phyloP scores from a whole-genome alignment of 2,329 filamentous ascomycete species.

The Microdochium trichocladiopsis region DNA sequence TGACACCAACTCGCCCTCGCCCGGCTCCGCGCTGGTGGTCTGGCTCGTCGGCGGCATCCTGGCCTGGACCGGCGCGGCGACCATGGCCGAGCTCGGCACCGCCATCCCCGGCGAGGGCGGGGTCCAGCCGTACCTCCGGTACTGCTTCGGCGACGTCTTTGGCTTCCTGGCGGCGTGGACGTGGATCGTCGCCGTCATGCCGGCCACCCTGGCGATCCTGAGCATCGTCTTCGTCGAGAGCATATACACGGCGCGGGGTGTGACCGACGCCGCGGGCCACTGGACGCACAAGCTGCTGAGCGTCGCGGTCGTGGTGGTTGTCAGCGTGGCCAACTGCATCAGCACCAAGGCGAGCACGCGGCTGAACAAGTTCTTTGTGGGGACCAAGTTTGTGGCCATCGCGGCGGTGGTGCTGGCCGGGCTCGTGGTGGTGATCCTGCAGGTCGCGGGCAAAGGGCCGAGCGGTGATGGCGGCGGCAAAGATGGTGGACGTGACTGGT shows the following conservation, averaged over 20 bases:
- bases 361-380: conserved; percentile 48
- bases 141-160: conserved; percentile 52
- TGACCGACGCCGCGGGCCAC: conserved; percentile 33
- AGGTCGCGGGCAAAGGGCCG: conserved; percentile 22
- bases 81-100: conserved; percentile 56
- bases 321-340: conserved; percentile 46
- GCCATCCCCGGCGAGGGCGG: conserved; percentile 57
- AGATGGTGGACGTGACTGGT: conserved; percentile 49
- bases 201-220: conserved; percentile 56
- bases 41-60: conserved; percentile 56
- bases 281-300: conserved; percentile 44
- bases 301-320: conserved; percentile 35
- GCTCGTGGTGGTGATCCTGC: conserved; percentile 35
- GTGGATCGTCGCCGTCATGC: conserved; percentile 59
- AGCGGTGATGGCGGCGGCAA: conserved; percentile 33
- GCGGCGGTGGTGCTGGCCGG: conserved; percentile 40
- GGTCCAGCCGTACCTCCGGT: conserved; percentile 54
- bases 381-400: conserved; percentile 44
- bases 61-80: conserved; percentile 57
- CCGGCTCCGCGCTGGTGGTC: conserved; percentile 47
- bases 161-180: conserved; percentile 61
- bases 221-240: conserved; percentile 58
- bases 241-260: conserved; percentile 44
- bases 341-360: conserved; percentile 48
- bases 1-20: conserved; percentile 56